Percentiles rank a stretch among this genome's conserved stretches.
Conservation (phyloP, 495 filamentous ascomycete genomes). For the Schizothecium vesticola region DNA sequence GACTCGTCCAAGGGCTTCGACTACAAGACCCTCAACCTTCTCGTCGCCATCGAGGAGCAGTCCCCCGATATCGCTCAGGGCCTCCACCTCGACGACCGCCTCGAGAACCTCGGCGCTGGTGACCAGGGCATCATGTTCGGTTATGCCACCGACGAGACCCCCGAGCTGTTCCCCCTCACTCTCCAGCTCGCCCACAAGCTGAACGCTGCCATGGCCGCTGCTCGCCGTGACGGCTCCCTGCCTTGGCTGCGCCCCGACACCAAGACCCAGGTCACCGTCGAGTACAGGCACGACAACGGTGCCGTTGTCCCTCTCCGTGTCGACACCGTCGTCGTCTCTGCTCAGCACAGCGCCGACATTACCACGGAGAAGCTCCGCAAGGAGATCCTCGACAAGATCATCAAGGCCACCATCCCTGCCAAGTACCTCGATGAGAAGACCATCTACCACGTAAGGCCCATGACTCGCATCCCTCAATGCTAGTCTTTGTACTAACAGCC, state of each 20-base stretch:
- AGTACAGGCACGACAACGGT: slow-evolving; percentile 94
- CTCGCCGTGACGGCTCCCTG: slow-evolving; percentile 77
- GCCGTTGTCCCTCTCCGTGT: slow-evolving; percentile 88
- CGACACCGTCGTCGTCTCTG: slow-evolving; percentile 93
- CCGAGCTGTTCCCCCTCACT: slow-evolving; percentile 91
- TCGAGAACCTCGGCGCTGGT: slow-evolving; percentile 97
- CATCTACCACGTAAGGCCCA: slow-evolving; percentile 75
- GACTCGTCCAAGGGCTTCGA: slow-evolving; percentile 96
- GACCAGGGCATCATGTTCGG: slow-evolving; percentile 99
- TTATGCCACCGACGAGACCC: slow-evolving; percentile 98
- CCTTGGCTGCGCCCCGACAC: slow-evolving; percentile 97
- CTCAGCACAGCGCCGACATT: slow-evolving; percentile 87
- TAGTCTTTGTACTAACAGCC: slow-evolving; percentile 21
- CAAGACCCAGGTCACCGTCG: slow-evolving; percentile 98
- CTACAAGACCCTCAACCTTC: slow-evolving; percentile 98
- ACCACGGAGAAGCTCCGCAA: slow-evolving; percentile 88
- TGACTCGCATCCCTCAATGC: background rate
- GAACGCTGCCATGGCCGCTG: slow-evolving; percentile 84
- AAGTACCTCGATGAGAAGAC: slow-evolving; percentile 89
- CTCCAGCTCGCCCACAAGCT: slow-evolving; percentile 91
- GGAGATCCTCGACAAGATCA: slow-evolving; percentile 95
- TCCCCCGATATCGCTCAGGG: slow-evolving; percentile 98
- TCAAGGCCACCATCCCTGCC: slow-evolving; percentile 86
- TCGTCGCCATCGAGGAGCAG: slow-evolving; percentile 99
- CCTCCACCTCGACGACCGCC: slow-evolving; percentile 91